Conservation (phyloP, 768 basidiomycete species). For the Dacryopinax primogenitus region DNA sequence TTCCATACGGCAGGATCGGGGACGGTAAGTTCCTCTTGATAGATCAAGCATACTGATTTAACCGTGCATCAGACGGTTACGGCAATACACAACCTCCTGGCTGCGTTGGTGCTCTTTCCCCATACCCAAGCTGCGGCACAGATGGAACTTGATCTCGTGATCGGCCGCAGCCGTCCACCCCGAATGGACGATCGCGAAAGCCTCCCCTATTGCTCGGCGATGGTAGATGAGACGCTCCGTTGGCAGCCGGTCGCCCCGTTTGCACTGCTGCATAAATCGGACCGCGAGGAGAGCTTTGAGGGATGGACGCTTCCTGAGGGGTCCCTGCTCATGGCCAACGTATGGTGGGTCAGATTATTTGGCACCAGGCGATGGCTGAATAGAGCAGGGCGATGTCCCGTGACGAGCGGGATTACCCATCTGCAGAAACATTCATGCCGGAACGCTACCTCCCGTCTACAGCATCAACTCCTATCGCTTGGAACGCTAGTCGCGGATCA, state of each 20-base stretch:
- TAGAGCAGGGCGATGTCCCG: slow-evolving; percentile 9
- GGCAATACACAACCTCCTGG: background rate
- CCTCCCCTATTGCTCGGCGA: background rate
- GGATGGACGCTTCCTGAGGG: slow-evolving; percentile 24
- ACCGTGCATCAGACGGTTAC: too few relatives aligned
- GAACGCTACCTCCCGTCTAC: slow-evolving; percentile 11
- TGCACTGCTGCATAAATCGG: slow-evolving; percentile 16
- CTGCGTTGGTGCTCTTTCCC: slow-evolving; percentile 10
- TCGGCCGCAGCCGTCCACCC: slow-evolving; percentile 21
- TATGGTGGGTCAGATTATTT: slow-evolving; percentile 14
- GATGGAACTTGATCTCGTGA: slow-evolving; percentile 20
- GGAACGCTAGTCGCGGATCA: too few relatives aligned
- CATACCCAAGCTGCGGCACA: slow-evolving; percentile 23
- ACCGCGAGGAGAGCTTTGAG: slow-evolving; percentile 21
- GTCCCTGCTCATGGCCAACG: slow-evolving; percentile 21
- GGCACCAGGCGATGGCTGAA: too few relatives aligned
- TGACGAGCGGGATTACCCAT: slow-evolving; percentile 5
- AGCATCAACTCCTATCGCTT: too few relatives aligned
- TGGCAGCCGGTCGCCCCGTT: background rate
- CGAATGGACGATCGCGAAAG: slow-evolving; percentile 12
- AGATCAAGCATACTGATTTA: too few relatives aligned
- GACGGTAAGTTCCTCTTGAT: too few relatives aligned
- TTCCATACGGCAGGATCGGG: too few relatives aligned
- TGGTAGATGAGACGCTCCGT: background rate
- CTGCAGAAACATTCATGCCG: slow-evolving; percentile 5